Evolutionary conservation across 2,329 filamentous ascomycete genomes (phyloP), one percentile per base, ranked within the genome.

Genomic region (Apiospora sp.): DNA sequence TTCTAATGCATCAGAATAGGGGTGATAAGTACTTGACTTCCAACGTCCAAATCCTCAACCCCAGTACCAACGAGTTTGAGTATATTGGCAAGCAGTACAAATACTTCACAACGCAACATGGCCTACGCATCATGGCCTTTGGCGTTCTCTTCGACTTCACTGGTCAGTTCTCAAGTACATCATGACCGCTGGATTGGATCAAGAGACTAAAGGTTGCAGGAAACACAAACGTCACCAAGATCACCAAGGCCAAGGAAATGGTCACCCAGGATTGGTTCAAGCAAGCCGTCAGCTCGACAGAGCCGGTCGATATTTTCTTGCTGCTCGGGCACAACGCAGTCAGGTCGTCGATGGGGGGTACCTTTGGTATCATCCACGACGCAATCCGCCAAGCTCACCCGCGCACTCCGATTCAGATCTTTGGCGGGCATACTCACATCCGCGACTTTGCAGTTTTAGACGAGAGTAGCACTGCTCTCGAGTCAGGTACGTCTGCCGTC

Each of bases 61-160:
- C 79, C 43, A 73, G 79, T n/a, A 83, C 83, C 5, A 78, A 79
- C 27, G 72, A 81, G 71, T 86, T 81, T 74, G 80, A 85, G 73
- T 84, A 85, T 73, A 80, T 85, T 22, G 84, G 84, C 41, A 82
- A 82, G 73, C 84, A 82, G 43, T 82, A 86, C 72, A 82, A 83
- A 58, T 86, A 86, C 76, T 84, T 86, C 72, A 99, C 96, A 5
- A 95, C 95, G 86, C 94, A 97, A 76, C 93, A 94, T 76, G 93
- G 92, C 5, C 91, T 98, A 73, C 89, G 93, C 19, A 90, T 99
- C 73, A 86, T 97, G 69, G 94, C 96, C 0, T 95, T 99, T 81
- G 96, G 96, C 1, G 98, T 99, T 82, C 84, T 99, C 3, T 99
- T 98, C 82, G 92, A 99, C 83, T 99, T 99, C 78, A 93, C 84